Evolutionary conservation across 345 rosid species (phyloP), one percentile per base, ranked within the genome.

Genomic region (Raphanus raphanistrum): DNA sequence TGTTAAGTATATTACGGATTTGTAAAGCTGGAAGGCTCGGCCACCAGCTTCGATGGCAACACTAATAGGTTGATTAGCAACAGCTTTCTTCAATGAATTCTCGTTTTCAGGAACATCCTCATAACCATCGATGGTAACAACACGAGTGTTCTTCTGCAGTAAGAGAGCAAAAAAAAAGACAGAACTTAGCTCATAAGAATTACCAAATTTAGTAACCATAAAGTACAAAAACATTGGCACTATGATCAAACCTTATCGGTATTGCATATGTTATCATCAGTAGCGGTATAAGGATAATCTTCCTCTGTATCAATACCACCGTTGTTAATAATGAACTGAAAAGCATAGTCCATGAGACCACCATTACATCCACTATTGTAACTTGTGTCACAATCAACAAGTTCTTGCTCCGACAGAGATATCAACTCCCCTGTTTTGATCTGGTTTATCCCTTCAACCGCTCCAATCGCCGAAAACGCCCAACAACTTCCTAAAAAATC

Each of bases 291-390:
- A 26, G 92, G 94, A 36, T 91, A 91, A 76, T 88, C 92, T 38
- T 86, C 83, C 76, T 87, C 92, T 0, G 91, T 54, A 48, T 89
- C 90, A 58, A 91, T 81, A 32, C 97, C 97, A 31, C 94, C 92
- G 16, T 91, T 91, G 4, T 82, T 65, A 15, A 75, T 80, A 38
- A 91, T 89, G 54, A 85, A 89, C n/a, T 89, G 76, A 70, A 87
- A 91, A 9, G 87, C 94, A 73, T 88, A 81, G 70, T 87, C 92
- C 97, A 91, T 91, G 4, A 89, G 89, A 70, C 97, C 97, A 35
- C 97, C 97, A 69, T 82, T 77, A 77, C 97, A 91, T 4, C 97
- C 97, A 61, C 66, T 70, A 75, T 91, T 88, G 69, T 85, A 88
- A 10, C 75, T 2, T 2, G 28, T 85, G 78, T 91, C 97, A 72